Evolutionary conservation across 371 early-diverging fungal genomes (phyloP), one percentile per base, ranked within the genome.

Genomic region (Apophysomyces elegans): DNA sequence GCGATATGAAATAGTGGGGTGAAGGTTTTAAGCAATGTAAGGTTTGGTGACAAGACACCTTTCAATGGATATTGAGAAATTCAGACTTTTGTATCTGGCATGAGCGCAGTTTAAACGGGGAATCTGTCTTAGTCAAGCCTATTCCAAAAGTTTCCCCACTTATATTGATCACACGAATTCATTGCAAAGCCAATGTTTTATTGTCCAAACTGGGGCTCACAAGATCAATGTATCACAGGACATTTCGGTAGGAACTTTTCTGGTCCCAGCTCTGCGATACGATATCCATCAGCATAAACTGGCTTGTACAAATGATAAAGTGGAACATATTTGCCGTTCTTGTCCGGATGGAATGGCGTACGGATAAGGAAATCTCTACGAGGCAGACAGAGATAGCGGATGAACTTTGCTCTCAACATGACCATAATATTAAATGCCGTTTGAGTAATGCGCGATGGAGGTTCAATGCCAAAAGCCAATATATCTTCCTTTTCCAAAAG

Each of bases 201-300:
- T 43, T 12, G 14, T 43, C 14, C 14, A 12, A 43, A 43, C 1
- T 12, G 43, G 9, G 43, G 47, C 9, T 7, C 16, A 18, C n/a
- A n/a, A 16, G 11, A 1, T 47, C 21, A 50, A 50, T 50, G 54
- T 21, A 8, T 21, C 21, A 50, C 54, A 50, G 54, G 54, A 21
- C 54, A 64, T 14, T 41, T 50, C 5, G 72, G 72, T 39, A 66
- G n/a, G 16, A 70, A 73, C 63, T 76, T 76, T 1, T 68, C 68
- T 1, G 82, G 82, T 8, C 82, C 82, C 1, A 82, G 45, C 41
- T 78, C 82, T 14, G 71, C 65, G 36, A 77, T 67, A 16, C 65
- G 64, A 26, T 82, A 82, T 0, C 82, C 82, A 44, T 76, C 58
- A 8, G 76, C 66, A 44, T 77, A 77, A 1, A 74, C 66, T 13